Percentiles rank a stretch among this genome's conserved stretches.
Conservation (phyloP, 1,139 yeast species). For the Debaryomyces fabryi region DNA sequence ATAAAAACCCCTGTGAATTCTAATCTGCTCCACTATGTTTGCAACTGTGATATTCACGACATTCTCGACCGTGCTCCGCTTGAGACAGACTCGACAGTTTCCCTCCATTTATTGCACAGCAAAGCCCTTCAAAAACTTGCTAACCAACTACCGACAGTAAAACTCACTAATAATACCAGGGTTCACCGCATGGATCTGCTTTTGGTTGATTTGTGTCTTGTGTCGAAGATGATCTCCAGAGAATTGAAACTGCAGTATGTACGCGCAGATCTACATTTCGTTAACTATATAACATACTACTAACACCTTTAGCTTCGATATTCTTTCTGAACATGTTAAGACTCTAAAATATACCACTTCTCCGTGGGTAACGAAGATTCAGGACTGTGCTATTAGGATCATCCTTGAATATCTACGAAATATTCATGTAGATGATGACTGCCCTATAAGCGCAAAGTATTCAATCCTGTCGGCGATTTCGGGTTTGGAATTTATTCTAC, state of each 20-base stretch:
- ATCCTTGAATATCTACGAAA: slow-evolving; percentile 13
- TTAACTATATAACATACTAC: neutral
- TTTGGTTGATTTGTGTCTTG: neutral
- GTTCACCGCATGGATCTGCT: neutral
- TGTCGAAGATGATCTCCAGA: neutral
- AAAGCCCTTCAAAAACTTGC: neutral
- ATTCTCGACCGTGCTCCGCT: no score
- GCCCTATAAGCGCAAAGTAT: slow-evolving; percentile 4
- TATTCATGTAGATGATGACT: slow-evolving; percentile 2
- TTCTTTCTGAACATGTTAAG: neutral
- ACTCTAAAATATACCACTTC: neutral
- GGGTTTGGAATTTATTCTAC: slow-evolving; percentile 9
- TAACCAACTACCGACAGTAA: neutral
- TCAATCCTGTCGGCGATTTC: slow-evolving; percentile 5
- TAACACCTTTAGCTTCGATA: neutral
- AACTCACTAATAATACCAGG: neutral
- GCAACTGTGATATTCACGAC: neutral
- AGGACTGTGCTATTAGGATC: slow-evolving; percentile 10
- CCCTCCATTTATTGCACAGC: neutral
- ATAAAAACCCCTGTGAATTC: neutral
- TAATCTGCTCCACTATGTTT: neutral
- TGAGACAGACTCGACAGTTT: neutral
- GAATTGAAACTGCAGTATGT: neutral
- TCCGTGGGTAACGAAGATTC: neutral
- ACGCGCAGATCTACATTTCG: neutral